Base-by-base conservation (phyloP, 176 grass and related monocot genomes). In the Neostapfia colusana region DNA sequence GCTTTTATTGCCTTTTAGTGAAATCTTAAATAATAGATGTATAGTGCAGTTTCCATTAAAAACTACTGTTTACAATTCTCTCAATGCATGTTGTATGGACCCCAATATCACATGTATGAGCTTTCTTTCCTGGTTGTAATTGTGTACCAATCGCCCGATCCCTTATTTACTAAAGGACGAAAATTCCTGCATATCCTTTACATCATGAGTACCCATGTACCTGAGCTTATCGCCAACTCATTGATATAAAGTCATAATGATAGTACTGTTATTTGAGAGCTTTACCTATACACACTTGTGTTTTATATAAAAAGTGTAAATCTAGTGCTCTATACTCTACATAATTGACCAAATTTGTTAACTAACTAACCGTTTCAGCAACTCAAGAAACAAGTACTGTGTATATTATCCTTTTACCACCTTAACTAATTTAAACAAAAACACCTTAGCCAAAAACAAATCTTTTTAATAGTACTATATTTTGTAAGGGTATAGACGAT, bases 31-130 rank as follows among this genome's bases (percentile, higher is more conserved):
- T 41, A 5, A 20, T 26, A 0, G 1, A 50, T 12, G 45, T 3
- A 37, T 77, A 51, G 15, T 63, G 0, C 21, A 16, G 35, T 26
- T 58, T 26, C 55, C 3, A 26, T 58, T 0, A 58, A 13, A 65
- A 50, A 7, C 0, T 35, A 31, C 25, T 14, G 63, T 64, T 17
- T 5, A 76, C 27, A 48, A 13, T 28, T 35, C 18, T 48, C 18
- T 76, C 26, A 49, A 77, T 50, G 42, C 6, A 50, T 65, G 44
- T 50, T 57, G 5, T 36, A 24, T 59, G 38, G 6, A 64, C 54
- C 43, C 48, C 18, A 13, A 78, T 84, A 84, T 65, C 82, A 78
- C 45, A 84, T 79, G 82, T 45, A 59, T 10, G 0, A 6, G 21
- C 43, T 74, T 34, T 15, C 14, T 34, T 9, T 38, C 10, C 1